A percentile compares a stretch with the other conserved stretches of the same genome.
These are phyloP conservation scores for Tolypocladium ovalisporum DNA, from an alignment of 2,329 filamentous ascomycete genomes.

Conservation along the genomic window DNA sequence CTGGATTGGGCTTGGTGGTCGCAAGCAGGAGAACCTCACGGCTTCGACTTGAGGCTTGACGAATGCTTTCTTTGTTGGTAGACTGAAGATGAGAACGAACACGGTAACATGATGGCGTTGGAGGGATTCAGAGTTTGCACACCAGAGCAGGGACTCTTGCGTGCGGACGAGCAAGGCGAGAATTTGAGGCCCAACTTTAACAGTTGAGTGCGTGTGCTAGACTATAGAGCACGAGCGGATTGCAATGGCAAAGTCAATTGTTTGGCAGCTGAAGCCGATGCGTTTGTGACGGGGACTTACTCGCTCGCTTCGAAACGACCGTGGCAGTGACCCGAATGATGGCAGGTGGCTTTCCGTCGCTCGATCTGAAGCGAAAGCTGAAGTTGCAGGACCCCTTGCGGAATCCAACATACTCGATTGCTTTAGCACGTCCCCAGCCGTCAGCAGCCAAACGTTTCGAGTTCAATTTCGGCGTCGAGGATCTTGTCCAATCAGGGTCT, in stretches of 20 bases:
- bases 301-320: no score
- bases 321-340: no score
- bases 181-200: not conserved
- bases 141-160: not conserved
- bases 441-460: no score
- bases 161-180: not conserved
- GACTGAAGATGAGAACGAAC: not conserved
- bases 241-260: not conserved
- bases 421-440: no score
- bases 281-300: no score
- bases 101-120: not conserved
- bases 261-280: no score
- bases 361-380: no score
- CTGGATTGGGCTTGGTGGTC: constrained; percentile 35
- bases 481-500: no score
- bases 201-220: not conserved
- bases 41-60: not conserved
- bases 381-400: no score
- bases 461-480: no score
- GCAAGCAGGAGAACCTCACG: constrained; percentile 10
- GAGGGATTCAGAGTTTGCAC: not conserved
- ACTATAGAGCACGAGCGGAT: not conserved
- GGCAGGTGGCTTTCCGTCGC: no score
- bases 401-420: no score
- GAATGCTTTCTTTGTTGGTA: not conserved